A percentile compares a stretch with the other conserved stretches of the same genome.
phyloP scores from a whole-genome alignment of 257 asterid species.

The Nicotiana tomentosiformis region DNA sequence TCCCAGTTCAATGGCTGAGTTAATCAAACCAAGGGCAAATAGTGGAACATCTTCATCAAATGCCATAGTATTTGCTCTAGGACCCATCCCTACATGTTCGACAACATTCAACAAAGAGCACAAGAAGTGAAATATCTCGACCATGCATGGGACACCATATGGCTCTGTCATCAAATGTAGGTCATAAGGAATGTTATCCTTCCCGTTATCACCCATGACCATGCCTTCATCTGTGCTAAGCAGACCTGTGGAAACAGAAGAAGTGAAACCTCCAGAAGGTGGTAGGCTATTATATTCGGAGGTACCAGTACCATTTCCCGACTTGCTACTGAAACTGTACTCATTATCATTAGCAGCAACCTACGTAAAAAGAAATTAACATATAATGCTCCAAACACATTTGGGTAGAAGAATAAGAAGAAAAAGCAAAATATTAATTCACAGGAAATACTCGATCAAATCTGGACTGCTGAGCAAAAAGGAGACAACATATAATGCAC shows the following conservation, averaged over 20 bases:
- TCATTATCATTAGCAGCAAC: slow-evolving; percentile 42
- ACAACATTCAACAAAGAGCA: slow-evolving; percentile 83
- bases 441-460: not conserved
- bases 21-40: slow-evolving; percentile 85
- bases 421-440: slow-evolving; percentile 7
- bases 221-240: slow-evolving; percentile 53
- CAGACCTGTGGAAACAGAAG: slow-evolving; percentile 44
- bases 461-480: slow-evolving; percentile 3
- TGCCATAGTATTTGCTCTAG: slow-evolving; percentile 70
- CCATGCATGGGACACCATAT: slow-evolving; percentile 94
- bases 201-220: slow-evolving; percentile 47
- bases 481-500: not conserved
- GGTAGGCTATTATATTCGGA: slow-evolving; percentile 54
- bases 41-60: slow-evolving; percentile 95
- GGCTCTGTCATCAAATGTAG: slow-evolving; percentile 81
- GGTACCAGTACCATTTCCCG: slow-evolving; percentile 61
- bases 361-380: slow-evolving; percentile 33
- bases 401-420: slow-evolving; percentile 8
- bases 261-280: slow-evolving; percentile 46
- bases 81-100: slow-evolving; percentile 71
- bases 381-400: slow-evolving; percentile 7
- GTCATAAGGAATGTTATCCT: slow-evolving; percentile 74
- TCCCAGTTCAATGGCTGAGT: slow-evolving; percentile 88
- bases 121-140: slow-evolving; percentile 87
- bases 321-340: slow-evolving; percentile 45